Evolutionary conservation across 2,329 filamentous ascomycete genomes (phyloP), one percentile per base, ranked within the genome.

Genomic region (Neopestalotiopsis rosae): DNA sequence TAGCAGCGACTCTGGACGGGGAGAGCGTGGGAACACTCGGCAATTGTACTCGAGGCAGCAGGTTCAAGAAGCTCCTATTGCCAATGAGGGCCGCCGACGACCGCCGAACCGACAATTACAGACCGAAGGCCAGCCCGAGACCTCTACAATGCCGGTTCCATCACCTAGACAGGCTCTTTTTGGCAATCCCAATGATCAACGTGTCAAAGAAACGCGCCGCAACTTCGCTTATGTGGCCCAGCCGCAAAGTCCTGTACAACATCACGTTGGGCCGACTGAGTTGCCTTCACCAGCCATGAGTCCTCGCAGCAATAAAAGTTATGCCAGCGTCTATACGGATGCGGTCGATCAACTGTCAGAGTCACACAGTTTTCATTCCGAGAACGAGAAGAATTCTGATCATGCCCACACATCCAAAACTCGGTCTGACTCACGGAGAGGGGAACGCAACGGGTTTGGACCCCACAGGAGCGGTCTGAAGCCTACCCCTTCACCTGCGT

Each of bases 371-470:
- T 65, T 63, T 14, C 52, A 69, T 14, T 70, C 69, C 20, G 74
- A 77, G 52, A 72, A 74, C 30, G 75, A 76, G 59, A 61, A 67
- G 34, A 49, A 70, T 32, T 76, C 75, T 49, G 67, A 74, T 2
- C 72, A 68, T 12, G 76, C 75, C 13, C 71, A 64, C 10, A 28
- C n/a, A 24, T 49, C 61, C 14, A 28, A 13, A 9, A 49, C 30
- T 32, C 40, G 20, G 14, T 5, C 61, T 24, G 40, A 30, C 10
- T 49, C 61, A 30, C 20, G 38, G 17, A 34, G 7, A 6, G 38
- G 24, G 28, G 61, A 64, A 7, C 17, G 40, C 10, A 28, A 40
- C 20, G 20, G 14, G 17, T 10, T 49, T 24, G 40, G 13, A 20
- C 5, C 40, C n/a, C 17, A 34, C 59, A 62, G 30, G 28, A 7